phyloP scores from a whole-genome alignment of 2,329 filamentous ascomycete species.

The Falciphora oryzae region DNA sequence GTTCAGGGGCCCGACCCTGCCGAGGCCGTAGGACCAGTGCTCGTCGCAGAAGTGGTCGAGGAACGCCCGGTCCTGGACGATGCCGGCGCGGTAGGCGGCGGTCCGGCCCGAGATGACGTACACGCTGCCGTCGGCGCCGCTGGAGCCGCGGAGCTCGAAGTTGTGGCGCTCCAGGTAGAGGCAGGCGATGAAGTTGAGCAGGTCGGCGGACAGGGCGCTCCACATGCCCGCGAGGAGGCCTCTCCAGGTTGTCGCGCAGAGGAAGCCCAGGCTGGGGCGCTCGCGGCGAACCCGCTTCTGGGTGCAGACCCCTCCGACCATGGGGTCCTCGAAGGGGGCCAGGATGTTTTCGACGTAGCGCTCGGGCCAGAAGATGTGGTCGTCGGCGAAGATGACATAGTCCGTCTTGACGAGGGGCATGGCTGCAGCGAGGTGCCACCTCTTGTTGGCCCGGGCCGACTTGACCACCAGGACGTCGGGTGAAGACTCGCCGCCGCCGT shows the following conservation, averaged over 20 bases:
- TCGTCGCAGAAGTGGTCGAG: slow-evolving; percentile 41
- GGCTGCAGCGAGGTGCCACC: slow-evolving; percentile 38
- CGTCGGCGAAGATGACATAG: slow-evolving; percentile 43
- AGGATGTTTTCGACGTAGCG: slow-evolving; percentile 37
- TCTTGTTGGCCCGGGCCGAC: slow-evolving; percentile 36
- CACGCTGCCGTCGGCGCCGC: slow-evolving; percentile 48
- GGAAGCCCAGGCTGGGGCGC: not conserved
- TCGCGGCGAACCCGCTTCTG: slow-evolving; percentile 46
- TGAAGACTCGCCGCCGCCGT: not conserved
- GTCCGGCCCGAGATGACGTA: slow-evolving; percentile 53
- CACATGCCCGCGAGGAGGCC: slow-evolving; percentile 19
- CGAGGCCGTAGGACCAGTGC: slow-evolving; percentile 37
- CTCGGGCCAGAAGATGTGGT: slow-evolving; percentile 45
- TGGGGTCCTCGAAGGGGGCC: slow-evolving; percentile 35
- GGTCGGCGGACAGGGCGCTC: slow-evolving; percentile 15
- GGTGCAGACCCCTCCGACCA: slow-evolving; percentile 50
- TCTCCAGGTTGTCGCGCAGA: slow-evolving; percentile 6
- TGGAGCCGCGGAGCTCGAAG: slow-evolving; percentile 51
- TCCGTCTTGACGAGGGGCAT: slow-evolving; percentile 30
- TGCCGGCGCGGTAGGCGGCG: slow-evolving; percentile 40
- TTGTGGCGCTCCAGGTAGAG: slow-evolving; percentile 58
- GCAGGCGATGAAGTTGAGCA: slow-evolving; percentile 51
- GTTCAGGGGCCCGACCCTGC: slow-evolving; percentile 37
- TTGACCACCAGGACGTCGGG: slow-evolving; percentile 26
- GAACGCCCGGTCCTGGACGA: slow-evolving; percentile 41